Conservation (phyloP, 495 filamentous ascomycete genomes). For the Trypethelium eluteriae region DNA sequence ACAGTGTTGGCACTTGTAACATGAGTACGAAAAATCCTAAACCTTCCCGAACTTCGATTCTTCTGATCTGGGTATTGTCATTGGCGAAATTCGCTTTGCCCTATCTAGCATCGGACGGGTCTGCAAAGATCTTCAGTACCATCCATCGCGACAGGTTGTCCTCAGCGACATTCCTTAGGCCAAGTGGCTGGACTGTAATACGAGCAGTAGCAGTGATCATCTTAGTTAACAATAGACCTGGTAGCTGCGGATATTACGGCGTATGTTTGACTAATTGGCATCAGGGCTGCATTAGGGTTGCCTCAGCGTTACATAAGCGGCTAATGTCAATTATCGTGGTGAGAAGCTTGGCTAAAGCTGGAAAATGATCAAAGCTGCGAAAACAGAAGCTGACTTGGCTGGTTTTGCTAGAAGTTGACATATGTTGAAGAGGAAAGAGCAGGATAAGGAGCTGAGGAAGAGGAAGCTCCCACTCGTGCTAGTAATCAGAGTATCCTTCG, state of each 20-base stretch:
- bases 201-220: neutral
- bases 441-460: neutral
- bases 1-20: too few relatives aligned
- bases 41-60: too few relatives aligned
- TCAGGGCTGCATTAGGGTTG: neutral
- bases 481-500: neutral
- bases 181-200: neutral
- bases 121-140: too few relatives aligned
- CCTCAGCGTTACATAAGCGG: neutral
- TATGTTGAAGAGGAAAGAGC: neutral
- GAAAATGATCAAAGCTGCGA: neutral
- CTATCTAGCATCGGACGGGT: too few relatives aligned
- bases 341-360: neutral
- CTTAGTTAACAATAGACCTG: neutral
- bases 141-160: neutral
- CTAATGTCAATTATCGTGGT: neutral
- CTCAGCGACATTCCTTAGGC: neutral
- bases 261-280: neutral
- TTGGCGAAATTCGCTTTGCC: too few relatives aligned
- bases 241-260: neutral
- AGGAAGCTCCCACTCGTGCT: neutral
- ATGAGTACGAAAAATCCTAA: too few relatives aligned
- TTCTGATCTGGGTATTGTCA: too few relatives aligned
- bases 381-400: constrained; percentile 1
- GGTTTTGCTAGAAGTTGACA: neutral